These are phyloP conservation scores for Thelephora terrestris DNA, from an alignment of 1,284 basidiomycete genomes.

Conservation along the genomic window DNA sequence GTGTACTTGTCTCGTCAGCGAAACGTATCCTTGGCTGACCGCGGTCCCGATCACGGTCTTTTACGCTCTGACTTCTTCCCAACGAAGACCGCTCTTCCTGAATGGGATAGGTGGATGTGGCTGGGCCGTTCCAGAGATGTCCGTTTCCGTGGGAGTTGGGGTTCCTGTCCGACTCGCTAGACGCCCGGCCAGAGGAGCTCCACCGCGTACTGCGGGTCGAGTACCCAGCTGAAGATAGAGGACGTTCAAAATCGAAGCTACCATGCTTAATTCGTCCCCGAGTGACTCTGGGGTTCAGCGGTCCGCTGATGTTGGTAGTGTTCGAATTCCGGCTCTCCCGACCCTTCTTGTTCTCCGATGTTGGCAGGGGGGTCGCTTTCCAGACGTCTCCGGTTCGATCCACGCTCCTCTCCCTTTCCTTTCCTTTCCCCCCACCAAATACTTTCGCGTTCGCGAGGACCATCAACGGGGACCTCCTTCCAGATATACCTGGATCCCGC, in stretches of 20 bases:
- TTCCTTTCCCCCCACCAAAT: not conserved
- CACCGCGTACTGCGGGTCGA: not conserved
- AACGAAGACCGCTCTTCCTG: not conserved
- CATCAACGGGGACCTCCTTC: too few relatives aligned
- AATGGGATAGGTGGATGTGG: not conserved
- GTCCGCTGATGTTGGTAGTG: not conserved
- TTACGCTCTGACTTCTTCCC: not conserved
- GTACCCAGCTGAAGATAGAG: constrained; percentile 14
- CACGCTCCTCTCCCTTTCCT: not conserved
- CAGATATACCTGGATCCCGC: too few relatives aligned
- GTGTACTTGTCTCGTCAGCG: too few relatives aligned
- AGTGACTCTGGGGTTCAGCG: not conserved
- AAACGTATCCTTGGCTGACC: too few relatives aligned
- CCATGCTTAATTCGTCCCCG: constrained; percentile 38
- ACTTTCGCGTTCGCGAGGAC: not conserved
- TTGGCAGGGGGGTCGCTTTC: too few relatives aligned
- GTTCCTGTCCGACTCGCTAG: not conserved
- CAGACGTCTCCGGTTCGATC: too few relatives aligned
- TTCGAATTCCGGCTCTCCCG: too few relatives aligned
- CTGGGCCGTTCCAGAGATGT: not conserved
- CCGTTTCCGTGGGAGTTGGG: not conserved
- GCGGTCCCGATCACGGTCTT: not conserved
- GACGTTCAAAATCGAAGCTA: constrained; percentile 65
- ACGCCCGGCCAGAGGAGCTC: not conserved
- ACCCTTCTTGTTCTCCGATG: too few relatives aligned